Evolutionary conservation across 176 grass and related monocot genomes (phyloP).

Genomic region (Avena eriantha): DNA sequence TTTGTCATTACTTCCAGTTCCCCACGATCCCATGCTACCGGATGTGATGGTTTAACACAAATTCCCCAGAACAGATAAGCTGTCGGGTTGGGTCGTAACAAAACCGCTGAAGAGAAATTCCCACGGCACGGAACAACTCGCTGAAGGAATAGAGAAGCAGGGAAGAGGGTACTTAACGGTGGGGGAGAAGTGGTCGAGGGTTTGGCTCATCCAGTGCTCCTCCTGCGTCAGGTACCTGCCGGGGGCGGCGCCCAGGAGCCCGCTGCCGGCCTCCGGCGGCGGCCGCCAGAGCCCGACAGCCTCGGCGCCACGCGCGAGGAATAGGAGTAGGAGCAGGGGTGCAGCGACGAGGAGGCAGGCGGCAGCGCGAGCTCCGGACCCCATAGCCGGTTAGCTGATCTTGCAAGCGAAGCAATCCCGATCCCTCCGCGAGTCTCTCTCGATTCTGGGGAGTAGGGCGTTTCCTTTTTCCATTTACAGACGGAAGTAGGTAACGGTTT

Average conservation of each 20-base stretch:
- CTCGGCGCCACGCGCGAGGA: constrained; percentile 44
- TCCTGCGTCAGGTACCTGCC: constrained; percentile 72
- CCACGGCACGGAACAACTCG: not conserved
- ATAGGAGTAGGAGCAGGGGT: constrained; percentile 32
- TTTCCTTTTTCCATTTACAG: not conserved
- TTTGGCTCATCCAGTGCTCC: constrained; percentile 85
- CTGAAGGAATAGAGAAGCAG: not conserved
- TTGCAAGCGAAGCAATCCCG: constrained; percentile 29
- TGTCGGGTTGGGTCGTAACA: not conserved
- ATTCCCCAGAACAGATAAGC: not conserved
- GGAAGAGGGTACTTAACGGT: constrained; percentile 48
- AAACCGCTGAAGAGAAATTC: not conserved
- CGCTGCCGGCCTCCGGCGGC: constrained; percentile 35
- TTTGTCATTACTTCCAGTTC: not conserved
- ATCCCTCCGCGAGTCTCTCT: constrained; percentile 15
- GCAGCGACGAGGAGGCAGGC: not conserved
- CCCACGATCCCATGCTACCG: not conserved
- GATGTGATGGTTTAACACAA: not conserved
- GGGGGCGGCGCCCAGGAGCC: constrained; percentile 35
- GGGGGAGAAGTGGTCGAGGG: constrained; percentile 93
- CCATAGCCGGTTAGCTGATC: constrained; percentile 43
- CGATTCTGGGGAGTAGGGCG: constrained; percentile 7
- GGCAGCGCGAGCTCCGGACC: constrained; percentile 1
- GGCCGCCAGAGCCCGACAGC: constrained; percentile 53
- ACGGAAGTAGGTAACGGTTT: not conserved